phyloP scores from a whole-genome alignment of 768 basidiomycete genomes.

The Lactarius deliciosus region DNA sequence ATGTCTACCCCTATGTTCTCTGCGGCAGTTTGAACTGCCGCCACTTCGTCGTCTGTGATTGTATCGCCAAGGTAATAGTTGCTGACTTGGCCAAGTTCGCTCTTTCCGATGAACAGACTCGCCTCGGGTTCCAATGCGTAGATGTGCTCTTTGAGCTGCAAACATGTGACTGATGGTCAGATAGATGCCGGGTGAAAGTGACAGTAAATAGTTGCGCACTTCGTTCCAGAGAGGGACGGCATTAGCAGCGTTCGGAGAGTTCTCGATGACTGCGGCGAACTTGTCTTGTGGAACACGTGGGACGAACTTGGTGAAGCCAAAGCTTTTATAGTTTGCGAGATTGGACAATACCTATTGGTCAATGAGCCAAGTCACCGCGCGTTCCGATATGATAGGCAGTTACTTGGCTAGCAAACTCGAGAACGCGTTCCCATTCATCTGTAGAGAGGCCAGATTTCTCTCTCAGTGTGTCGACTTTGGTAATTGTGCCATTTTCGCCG shows the following conservation, averaged over 20 bases:
- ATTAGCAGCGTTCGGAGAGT: conserved; percentile 57
- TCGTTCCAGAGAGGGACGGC: conserved; percentile 63
- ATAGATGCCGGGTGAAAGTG: not conserved
- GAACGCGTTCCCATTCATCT: conserved; percentile 64
- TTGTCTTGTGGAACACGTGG: conserved; percentile 63
- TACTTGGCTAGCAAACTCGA: conserved; percentile 77
- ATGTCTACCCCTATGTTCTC: conserved; percentile 76
- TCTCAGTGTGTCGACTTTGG: conserved; percentile 56
- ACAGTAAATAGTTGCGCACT: conserved; percentile 38
- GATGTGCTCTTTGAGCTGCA: conserved; percentile 70
- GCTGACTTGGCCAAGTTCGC: conserved; percentile 69
- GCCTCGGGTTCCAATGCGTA: conserved; percentile 65
- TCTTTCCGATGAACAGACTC: conserved; percentile 77
- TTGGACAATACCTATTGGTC: conserved; percentile 51
- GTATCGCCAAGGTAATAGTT: conserved; percentile 82
- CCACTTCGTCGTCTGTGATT: conserved; percentile 76
- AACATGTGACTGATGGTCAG: not conserved
- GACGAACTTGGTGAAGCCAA: conserved; percentile 84
- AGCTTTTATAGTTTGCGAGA: conserved; percentile 73
- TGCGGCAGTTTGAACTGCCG: conserved; percentile 68
- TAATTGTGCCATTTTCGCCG: conserved; percentile 56
- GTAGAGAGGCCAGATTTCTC: conserved; percentile 50
- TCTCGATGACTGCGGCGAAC: conserved; percentile 61
- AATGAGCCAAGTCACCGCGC: not conserved
- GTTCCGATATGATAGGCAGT: conserved; percentile 1